Evolutionary conservation across 73 alveolate species (phyloP), one percentile per base, ranked within the genome.

Genomic region (Durusdinium trenchii): DNA sequence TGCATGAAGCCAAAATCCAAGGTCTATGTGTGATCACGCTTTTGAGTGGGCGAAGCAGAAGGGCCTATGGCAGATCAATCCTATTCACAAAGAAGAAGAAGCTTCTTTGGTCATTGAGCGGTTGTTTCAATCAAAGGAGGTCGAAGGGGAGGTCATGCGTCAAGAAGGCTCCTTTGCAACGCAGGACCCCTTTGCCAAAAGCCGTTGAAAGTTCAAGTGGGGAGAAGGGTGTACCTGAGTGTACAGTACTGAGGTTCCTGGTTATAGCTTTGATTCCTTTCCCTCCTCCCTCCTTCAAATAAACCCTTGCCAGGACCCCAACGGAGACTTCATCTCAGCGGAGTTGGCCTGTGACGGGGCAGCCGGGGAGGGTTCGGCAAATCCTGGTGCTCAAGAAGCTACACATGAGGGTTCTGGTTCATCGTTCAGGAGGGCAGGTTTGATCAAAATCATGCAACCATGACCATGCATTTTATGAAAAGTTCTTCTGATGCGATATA

Each of bases 1-100:
- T n/a, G n/a, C n/a, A n/a, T n/a, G n/a, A n/a, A n/a, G n/a, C n/a
- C n/a, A n/a, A n/a, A n/a, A n/a, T n/a, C 84, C 51, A 36, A 71
- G 87, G 87, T 12, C 38, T 9, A 76, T 76, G 87, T 76, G 87
- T 38, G 87, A 43, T 60, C 87, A 76, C 26, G 87, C 87, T 6
- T 76, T 76, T 26, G 38, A 54, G 5, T 76, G 87, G 87, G 87
- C 87, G 20, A 76, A 76, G 61, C 36, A 38, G 62, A 76, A 76
- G 20, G 87, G 87, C 10, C 42, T 76, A 10, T 76, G 87, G 87
- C 87, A 76, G 23, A 43, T 76, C 61, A 76, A 76, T 38, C 87
- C 87, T 2, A 35, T 76, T 7, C 87, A 42, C 23, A 43, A 76
- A 76, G 87, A 43, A 43, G 87, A 76, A 45, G 87, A 76, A 76